phyloP scores from a whole-genome alignment of 768 basidiomycete genomes.

The Lactarius pseudohatsudake region DNA sequence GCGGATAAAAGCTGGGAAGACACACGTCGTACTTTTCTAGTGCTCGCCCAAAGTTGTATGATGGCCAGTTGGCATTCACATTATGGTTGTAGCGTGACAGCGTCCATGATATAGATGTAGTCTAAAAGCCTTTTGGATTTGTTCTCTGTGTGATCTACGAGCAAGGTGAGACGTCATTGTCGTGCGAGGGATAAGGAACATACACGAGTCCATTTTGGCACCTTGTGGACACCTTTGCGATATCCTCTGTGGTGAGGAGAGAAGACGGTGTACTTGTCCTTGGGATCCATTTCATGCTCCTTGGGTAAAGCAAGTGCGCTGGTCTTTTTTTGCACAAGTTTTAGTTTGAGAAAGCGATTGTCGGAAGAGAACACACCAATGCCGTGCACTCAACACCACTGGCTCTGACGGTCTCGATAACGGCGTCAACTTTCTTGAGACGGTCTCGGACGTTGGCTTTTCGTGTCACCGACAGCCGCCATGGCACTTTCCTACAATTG shows the following conservation, averaged over 20 bases:
- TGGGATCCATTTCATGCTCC: conserved; percentile 88
- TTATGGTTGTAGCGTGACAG: conserved; percentile 7
- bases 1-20: conserved; percentile 67
- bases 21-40: conserved; percentile 79
- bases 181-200: conserved; percentile 32
- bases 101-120: conserved; percentile 5
- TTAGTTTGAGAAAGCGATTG: conserved; percentile 1
- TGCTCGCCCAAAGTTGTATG: neutral
- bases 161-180: neutral
- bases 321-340: conserved; percentile 44
- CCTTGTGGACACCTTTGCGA: conserved; percentile 93
- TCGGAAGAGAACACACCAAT: conserved; percentile 54
- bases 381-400: conserved; percentile 79
- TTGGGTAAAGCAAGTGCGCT: conserved; percentile 83
- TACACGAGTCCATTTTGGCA: conserved; percentile 96
- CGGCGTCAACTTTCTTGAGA: conserved; percentile 89
- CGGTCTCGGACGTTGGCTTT: conserved; percentile 90
- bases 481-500: conserved; percentile 84
- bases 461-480: conserved; percentile 86
- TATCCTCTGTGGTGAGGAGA: conserved; percentile 68
- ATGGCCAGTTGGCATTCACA: conserved; percentile 1
- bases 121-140: conserved; percentile 88
- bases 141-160: conserved; percentile 76
- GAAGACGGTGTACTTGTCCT: conserved; percentile 96
- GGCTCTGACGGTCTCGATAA: conserved; percentile 82